Conservation (phyloP, 2,329 filamentous ascomycete species). For the Ascochyta viciae-villosae region DNA sequence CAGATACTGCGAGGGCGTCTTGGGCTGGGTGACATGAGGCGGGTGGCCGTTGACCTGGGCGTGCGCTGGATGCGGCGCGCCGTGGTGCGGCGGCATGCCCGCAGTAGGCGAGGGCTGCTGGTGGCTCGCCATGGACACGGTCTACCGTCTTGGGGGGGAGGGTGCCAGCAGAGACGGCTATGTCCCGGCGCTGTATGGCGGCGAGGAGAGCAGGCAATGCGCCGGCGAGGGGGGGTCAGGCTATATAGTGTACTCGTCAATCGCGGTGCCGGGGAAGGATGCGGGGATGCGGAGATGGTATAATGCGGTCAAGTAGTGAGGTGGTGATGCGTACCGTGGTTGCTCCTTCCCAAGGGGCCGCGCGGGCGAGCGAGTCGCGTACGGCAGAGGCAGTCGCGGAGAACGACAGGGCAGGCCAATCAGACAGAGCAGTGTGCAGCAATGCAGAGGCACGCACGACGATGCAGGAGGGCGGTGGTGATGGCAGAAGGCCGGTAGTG, state of each 20-base stretch:
- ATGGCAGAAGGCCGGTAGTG: slow-evolving; percentile 21
- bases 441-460: slow-evolving; percentile 9
- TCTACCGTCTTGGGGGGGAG: neutral
- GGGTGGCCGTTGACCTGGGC: slow-evolving; percentile 62
- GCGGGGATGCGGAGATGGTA: too few species aligned
- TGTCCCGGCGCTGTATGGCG: slow-evolving; percentile 15
- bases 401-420: slow-evolving; percentile 28
- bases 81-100: slow-evolving; percentile 71
- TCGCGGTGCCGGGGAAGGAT: neutral
- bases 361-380: slow-evolving; percentile 27
- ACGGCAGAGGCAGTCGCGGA: slow-evolving; percentile 34
- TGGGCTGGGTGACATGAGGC: slow-evolving; percentile 64
- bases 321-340: slow-evolving; percentile 21
- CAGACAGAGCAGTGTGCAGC: slow-evolving; percentile 3
- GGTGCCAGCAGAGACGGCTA: slow-evolving; percentile 7
- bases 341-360: slow-evolving; percentile 22
- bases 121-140: slow-evolving; percentile 66
- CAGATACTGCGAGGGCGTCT: slow-evolving; percentile 75
- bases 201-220: slow-evolving; percentile 16
- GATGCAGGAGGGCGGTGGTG: slow-evolving; percentile 17
- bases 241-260: neutral
- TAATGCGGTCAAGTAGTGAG: neutral
- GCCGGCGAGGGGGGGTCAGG: neutral
- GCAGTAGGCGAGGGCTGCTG: slow-evolving; percentile 83
- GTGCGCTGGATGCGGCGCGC: slow-evolving; percentile 69